Conservation (phyloP, 2,329 filamentous ascomycete genomes). For the Cladorrhinum sp. region DNA sequence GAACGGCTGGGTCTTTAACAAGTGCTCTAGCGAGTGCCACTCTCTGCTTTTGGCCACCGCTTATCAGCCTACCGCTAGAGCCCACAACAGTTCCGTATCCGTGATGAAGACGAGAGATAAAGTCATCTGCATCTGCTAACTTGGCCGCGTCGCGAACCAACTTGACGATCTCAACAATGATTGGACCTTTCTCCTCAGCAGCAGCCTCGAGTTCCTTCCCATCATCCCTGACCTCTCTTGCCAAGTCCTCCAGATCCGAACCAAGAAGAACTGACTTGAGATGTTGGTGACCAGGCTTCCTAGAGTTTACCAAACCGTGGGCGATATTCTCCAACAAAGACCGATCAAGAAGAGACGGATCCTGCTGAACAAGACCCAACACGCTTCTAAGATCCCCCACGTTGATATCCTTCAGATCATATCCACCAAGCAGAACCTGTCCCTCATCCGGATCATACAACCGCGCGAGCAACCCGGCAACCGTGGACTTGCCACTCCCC, state of each 20-base stretch:
- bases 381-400: conserved; percentile 55
- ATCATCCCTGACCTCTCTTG: conserved; percentile 44
- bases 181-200: too few relatives aligned
- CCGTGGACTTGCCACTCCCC: conserved; percentile 71
- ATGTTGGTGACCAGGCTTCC: too few relatives aligned
- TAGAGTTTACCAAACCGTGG: conserved; percentile 47
- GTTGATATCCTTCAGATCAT: conserved; percentile 55
- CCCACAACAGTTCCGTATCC: conserved; percentile 72
- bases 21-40: conserved; percentile 68
- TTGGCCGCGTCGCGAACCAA: conserved; percentile 62
- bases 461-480: conserved; percentile 66
- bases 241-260: conserved; percentile 37
- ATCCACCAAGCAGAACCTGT: conserved; percentile 50
- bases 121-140: conserved; percentile 67
- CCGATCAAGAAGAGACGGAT: conserved; percentile 43
- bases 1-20: conserved; percentile 59
- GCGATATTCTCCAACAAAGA: conserved; percentile 53
- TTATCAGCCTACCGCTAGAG: conserved; percentile 72
- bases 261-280: too few relatives aligned
- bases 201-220: too few relatives aligned
- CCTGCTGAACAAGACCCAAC: conserved; percentile 43
- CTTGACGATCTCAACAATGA: too few relatives aligned
- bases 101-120: conserved; percentile 58
- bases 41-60: conserved; percentile 71
- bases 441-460: too few relatives aligned